Conservation (phyloP, 208 protist species). For the Herpetomonas muscarum region DNA sequence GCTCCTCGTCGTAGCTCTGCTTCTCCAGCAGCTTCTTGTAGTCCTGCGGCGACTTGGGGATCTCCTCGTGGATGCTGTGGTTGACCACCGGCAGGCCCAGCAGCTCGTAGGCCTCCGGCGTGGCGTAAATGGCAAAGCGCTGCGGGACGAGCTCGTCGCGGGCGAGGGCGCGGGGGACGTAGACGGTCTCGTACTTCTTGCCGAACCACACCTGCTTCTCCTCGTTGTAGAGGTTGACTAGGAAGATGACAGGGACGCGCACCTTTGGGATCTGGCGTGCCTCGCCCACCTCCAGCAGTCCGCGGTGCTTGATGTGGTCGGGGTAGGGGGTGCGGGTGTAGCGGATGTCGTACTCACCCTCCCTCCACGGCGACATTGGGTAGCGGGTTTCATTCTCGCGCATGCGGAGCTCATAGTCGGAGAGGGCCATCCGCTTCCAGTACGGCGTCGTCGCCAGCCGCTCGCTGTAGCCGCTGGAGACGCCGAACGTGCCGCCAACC, state of each 20-base stretch:
- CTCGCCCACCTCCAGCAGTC: slow-evolving; percentile 84
- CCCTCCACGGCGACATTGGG: slow-evolving; percentile 64
- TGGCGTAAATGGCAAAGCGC: slow-evolving; percentile 87
- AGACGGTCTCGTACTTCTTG: slow-evolving; percentile 80
- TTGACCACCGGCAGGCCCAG: slow-evolving; percentile 77
- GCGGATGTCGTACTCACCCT: slow-evolving; percentile 85
- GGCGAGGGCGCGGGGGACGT: slow-evolving; percentile 60
- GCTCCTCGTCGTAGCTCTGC: slow-evolving; percentile 85
- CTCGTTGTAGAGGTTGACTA: slow-evolving; percentile 79
- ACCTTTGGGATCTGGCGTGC: slow-evolving; percentile 66
- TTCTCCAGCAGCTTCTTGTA: slow-evolving; percentile 83
- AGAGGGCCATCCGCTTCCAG: slow-evolving; percentile 88
- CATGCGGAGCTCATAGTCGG: slow-evolving; percentile 79
- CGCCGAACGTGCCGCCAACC: slow-evolving; percentile 76
- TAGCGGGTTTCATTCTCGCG: slow-evolving; percentile 80
- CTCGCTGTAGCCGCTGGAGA: slow-evolving; percentile 84
- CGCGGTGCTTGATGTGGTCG: slow-evolving; percentile 62
- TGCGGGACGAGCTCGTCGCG: slow-evolving; percentile 81
- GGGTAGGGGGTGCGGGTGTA: slow-evolving; percentile 75
- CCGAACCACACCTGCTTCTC: slow-evolving; percentile 68
- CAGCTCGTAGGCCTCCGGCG: slow-evolving; percentile 73
- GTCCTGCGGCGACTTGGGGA: slow-evolving; percentile 70
- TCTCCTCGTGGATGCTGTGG: slow-evolving; percentile 76
- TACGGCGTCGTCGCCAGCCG: slow-evolving; percentile 74
- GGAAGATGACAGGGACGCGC: slow-evolving; percentile 79